Base-by-base conservation (phyloP, 768 basidiomycete genomes). In the Tylopilus plumbeoviolaceoides region DNA sequence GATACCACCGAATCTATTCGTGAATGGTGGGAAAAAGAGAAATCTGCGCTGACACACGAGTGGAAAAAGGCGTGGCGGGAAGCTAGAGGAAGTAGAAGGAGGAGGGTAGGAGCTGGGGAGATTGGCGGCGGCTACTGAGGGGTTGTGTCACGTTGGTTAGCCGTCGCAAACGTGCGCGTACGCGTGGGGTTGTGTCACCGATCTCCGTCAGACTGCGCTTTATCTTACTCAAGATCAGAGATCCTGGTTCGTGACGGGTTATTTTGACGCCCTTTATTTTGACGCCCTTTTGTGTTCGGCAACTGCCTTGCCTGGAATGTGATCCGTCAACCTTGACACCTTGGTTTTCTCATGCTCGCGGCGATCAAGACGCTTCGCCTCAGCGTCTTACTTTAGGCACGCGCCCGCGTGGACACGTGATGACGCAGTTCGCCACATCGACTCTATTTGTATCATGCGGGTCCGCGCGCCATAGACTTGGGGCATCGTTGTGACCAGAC, bases 11-110 rank as follows among this genome's bases (percentile, higher is more conserved):
- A 83, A 60, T 57, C 47, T 18, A 86, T 89, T 33, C 75, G 78
- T 45, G 75, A 75, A 56, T 69, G 75, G 48, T 91, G 91, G 89
- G 89, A 91, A 61, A 78, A 73, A n/a, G 70, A 74, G 43, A 86
- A 84, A 61, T 76, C 74, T 0, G 80, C 82, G 48, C 67, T 91
- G 66, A 91, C 90, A 48, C 74, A 69, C 55, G 86, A 81, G 45
- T 91, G 90, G 89, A 90, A 89, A 71, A 80, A 81, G 62, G 70
- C 87, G 44, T 83, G 82, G 69, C 79, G 84, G 53, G 90, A 91
- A 62, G 90, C 88, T 14, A 78, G 80, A 44, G 89, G 89, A 69
- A 73, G 79, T 23, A 77, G 75, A 57, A 71, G 79, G 58, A 71
- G 84, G 54, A 77, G 80, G 59, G 77, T 71, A 21, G 78, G 75